Evolutionary conservation across 2,329 filamentous ascomycete genomes (phyloP).

Genomic region (Verticillium longisporum): DNA sequence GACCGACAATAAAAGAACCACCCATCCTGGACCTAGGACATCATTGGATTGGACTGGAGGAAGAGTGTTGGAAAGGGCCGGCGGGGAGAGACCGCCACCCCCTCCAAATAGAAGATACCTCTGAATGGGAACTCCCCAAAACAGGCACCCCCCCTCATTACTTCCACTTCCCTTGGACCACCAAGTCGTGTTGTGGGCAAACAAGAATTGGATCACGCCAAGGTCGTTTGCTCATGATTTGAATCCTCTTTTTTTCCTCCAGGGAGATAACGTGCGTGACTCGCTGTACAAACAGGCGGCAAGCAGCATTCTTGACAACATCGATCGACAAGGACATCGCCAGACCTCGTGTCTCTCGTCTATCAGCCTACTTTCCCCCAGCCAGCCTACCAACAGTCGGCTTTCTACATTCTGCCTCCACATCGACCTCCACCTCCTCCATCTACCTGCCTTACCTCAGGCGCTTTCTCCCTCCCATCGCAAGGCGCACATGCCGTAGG

Average conservation of each 20-base stretch:
- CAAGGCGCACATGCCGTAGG: neutral
- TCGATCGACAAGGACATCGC: neutral
- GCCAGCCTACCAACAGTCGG: neutral
- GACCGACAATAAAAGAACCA: neutral
- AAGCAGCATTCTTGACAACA: neutral
- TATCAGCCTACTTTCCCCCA: neutral
- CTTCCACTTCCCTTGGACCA: neutral
- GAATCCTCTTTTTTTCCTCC: neutral
- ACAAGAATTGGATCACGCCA: neutral
- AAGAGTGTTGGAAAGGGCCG: neutral
- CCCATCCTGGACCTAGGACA: neutral
- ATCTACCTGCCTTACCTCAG: neutral
- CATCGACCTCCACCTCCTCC: neutral
- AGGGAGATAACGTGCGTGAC: neutral
- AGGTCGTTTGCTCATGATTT: neutral
- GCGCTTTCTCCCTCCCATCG: neutral
- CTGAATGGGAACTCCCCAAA: too few species aligned
- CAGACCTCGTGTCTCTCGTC: neutral
- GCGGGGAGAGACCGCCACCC: neutral
- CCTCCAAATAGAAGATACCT: too few species aligned
- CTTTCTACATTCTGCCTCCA: neutral
- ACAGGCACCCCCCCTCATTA: neutral
- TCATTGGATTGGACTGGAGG: neutral
- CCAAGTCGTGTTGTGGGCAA: neutral
- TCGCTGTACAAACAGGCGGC: neutral